Base-by-base conservation (phyloP, 371 early-diverging fungal genomes). In the Chytridiales sp. region DNA sequence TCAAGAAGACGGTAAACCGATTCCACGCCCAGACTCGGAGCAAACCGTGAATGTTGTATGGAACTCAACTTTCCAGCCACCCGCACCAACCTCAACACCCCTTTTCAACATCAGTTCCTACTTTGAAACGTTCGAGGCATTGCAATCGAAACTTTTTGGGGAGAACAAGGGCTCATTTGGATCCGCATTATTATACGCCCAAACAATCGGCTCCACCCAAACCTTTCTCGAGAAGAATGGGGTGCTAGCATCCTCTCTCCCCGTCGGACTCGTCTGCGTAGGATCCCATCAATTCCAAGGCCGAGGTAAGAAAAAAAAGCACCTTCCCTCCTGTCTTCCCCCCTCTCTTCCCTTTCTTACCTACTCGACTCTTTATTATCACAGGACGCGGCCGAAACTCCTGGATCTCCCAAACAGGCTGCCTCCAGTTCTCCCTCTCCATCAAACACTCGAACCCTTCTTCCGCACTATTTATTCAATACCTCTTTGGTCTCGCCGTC, bases 341-440 rank as follows among this genome's bases (percentile, higher is more conserved):
- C 39, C n/a, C n/a, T n/a, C n/a, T n/a, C 21, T 2, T 4, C 36
- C 11, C 27, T 29, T 2, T 47, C 26, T 57, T 30, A 59, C 34
- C 39, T 56, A 11, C 34, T 32, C 22, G 15, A 15, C 50, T 2
- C 42, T 36, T 22, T 0, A 4, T 6, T 34, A 39, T n/a, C 4
- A 24, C 21, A 62, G 92, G 91, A 2, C 87, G 97, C 22, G 95
- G 95, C 4, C 78, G 85, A 27, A 96, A 96, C 67, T 79, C 89
- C 0, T 97, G 98, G 98, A 85, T 97, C 3, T 93, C 95, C 21
- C 93, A 92, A 21, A 63, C 78, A 5, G 97, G 97, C 2, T 92
- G 94, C 54, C 74, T 96, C 29, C 90, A 88, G 73, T 96, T 95
- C 63, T 89, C 92, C 1, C 64, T 92, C 57, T 60, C 86, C 1